phyloP scores from a whole-genome alignment of 2,329 filamentous ascomycete species.

The Fusarium sp. region DNA sequence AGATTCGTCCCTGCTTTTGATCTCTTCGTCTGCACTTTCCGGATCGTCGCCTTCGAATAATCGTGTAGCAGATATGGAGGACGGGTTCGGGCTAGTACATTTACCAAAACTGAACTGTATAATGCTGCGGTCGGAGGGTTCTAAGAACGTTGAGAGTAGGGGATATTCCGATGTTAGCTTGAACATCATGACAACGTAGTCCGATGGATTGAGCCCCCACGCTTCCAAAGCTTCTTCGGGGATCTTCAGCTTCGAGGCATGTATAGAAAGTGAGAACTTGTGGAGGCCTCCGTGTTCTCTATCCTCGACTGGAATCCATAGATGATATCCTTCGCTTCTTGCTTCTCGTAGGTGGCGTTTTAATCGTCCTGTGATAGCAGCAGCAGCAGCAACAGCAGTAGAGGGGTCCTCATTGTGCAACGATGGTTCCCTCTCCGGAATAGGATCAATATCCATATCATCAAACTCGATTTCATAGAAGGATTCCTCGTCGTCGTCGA shows the following conservation, averaged over 20 bases:
- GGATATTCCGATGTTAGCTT: constrained; percentile 72
- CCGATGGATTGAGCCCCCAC: constrained; percentile 74
- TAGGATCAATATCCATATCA: constrained; percentile 29
- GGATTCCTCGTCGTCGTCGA: constrained; percentile 13
- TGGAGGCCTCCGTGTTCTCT: constrained; percentile 51
- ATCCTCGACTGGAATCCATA: constrained; percentile 70
- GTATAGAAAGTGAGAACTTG: constrained; percentile 74
- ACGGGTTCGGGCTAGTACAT: constrained; percentile 78
- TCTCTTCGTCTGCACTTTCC: constrained; percentile 6
- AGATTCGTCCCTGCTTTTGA: not conserved
- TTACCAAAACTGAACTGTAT: constrained; percentile 74
- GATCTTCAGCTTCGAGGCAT: constrained; percentile 75
- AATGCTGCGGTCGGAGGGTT: constrained; percentile 50
- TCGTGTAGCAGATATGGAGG: constrained; percentile 61
- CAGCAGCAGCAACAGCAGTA: not conserved
- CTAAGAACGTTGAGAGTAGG: constrained; percentile 64
- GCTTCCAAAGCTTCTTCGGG: constrained; percentile 79
- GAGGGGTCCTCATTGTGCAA: not conserved
- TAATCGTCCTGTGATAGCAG: constrained; percentile 18
- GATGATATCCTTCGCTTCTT: constrained; percentile 74
- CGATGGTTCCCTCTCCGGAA: constrained; percentile 4
- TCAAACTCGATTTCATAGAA: constrained; percentile 32
- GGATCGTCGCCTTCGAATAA: constrained; percentile 13
- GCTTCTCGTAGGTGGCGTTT: constrained; percentile 60
- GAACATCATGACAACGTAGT: constrained; percentile 81